Conservation (phyloP, 2,329 filamentous ascomycete species). For the Cladosporium sphaerospermum region DNA sequence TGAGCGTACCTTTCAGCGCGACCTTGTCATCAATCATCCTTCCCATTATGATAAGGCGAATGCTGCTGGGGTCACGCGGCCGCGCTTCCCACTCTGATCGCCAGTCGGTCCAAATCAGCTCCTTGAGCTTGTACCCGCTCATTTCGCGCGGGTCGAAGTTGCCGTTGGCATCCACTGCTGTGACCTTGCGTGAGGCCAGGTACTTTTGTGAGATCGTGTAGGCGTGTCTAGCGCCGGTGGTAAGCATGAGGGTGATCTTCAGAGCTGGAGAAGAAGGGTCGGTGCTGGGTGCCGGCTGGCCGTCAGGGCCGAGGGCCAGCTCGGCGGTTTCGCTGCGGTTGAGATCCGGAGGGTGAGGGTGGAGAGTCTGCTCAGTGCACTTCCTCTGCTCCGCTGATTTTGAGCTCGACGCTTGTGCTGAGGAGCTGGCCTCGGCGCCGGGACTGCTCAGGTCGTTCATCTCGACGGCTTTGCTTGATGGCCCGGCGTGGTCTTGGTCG, state of each 20-base stretch:
- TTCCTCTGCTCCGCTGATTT: neutral
- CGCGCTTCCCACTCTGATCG: slow-evolving; percentile 77
- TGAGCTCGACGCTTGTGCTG: neutral
- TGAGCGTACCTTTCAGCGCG: slow-evolving; percentile 63
- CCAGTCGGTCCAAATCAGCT: slow-evolving; percentile 91
- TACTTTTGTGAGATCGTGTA: slow-evolving; percentile 88
- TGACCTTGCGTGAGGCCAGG: slow-evolving; percentile 71
- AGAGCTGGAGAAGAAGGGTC: slow-evolving; percentile 38
- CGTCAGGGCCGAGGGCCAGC: slow-evolving; percentile 9
- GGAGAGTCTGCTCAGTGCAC: neutral
- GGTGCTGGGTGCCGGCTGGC: slow-evolving; percentile 3
- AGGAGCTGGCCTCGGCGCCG: neutral
- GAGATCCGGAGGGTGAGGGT: slow-evolving; percentile 1
- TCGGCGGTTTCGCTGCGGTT: slow-evolving; percentile 11
- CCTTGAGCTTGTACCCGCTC: slow-evolving; percentile 89
- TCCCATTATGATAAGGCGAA: slow-evolving; percentile 86
- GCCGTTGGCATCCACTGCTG: slow-evolving; percentile 60
- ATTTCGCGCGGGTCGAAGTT: slow-evolving; percentile 74
- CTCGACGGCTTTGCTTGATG: slow-evolving; percentile 6
- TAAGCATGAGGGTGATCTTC: slow-evolving; percentile 73
- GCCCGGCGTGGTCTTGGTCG: neutral
- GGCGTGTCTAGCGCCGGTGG: slow-evolving; percentile 72
- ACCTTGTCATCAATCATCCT: slow-evolving; percentile 86
- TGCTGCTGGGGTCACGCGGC: slow-evolving; percentile 79
- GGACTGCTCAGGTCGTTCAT: neutral